Evolutionary conservation across 2,329 filamentous ascomycete genomes (phyloP).

Genomic region (Coniochaeta ligniaria): DNA sequence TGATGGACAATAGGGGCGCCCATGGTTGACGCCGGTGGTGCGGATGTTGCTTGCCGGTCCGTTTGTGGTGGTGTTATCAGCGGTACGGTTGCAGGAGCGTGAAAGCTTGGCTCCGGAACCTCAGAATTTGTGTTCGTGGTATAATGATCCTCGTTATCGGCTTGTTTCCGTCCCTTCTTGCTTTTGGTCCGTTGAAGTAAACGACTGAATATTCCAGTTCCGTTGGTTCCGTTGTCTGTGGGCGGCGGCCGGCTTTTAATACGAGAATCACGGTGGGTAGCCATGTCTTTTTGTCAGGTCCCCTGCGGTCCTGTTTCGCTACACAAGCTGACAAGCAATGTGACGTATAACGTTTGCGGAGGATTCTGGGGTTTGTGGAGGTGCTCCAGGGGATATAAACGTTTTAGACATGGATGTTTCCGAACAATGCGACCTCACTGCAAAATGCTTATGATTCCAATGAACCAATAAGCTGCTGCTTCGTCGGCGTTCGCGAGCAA

Average conservation of each 20-base stretch:
- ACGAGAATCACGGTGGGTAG: slow-evolving; percentile 1
- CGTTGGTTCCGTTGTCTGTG: slow-evolving; percentile 2
- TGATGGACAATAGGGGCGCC: neutral
- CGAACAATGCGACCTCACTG: neutral
- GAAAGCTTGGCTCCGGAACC: neutral
- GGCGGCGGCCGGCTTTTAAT: slow-evolving; percentile 9
- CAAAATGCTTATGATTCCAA: neutral
- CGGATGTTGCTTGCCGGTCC: neutral
- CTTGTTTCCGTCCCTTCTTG: slow-evolving; percentile 3
- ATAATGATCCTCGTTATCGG: neutral
- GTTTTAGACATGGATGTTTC: neutral
- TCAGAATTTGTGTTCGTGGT: too few species aligned
- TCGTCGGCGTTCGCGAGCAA: neutral
- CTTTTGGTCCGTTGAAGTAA: slow-evolving; percentile 7
- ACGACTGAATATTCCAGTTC: slow-evolving; percentile 4
- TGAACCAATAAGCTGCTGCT: neutral
- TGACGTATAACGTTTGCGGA: neutral
- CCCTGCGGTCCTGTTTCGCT: neutral
- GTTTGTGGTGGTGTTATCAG: neutral
- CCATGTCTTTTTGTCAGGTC: slow-evolving; percentile 1
- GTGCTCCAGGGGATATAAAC: neutral
- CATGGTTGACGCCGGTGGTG: neutral
- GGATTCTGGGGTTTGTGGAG: neutral
- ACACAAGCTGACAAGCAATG: neutral
- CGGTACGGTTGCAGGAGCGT: neutral